phyloP scores from a whole-genome alignment of 176 grass and related monocot genomes.

The Metroxylon sagu region DNA sequence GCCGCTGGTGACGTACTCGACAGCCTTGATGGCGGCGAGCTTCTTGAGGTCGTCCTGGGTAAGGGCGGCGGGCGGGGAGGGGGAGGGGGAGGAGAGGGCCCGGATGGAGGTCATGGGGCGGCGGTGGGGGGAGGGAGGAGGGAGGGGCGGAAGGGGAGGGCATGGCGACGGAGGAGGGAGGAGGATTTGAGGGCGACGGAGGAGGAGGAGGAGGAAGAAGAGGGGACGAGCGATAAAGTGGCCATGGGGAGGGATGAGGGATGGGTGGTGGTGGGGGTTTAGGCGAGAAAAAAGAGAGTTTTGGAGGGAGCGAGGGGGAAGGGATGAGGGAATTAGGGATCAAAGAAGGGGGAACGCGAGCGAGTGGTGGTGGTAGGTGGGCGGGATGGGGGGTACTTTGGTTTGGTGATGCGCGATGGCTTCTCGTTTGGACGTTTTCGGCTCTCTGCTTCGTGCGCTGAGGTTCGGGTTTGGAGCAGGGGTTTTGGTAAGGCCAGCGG shows the following conservation, averaged over 20 bases:
- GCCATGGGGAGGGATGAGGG: background rate
- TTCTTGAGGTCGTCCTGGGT: slow-evolving; percentile 92
- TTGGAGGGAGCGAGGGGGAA: background rate
- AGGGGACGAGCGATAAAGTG: slow-evolving; percentile 12
- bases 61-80: slow-evolving; percentile 46
- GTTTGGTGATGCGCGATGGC: slow-evolving; percentile 16
- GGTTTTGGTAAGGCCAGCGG: no score
- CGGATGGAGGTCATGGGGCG: slow-evolving; percentile 3
- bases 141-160: slow-evolving; percentile 20
- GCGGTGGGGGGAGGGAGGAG: slow-evolving; percentile 15
- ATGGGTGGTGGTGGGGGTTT: background rate
- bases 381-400: no score
- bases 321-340: no score
- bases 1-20: slow-evolving; percentile 78
- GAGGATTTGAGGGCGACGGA: slow-evolving; percentile 15
- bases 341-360: no score
- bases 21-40: slow-evolving; percentile 80
- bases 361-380: no score
- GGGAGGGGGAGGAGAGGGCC: slow-evolving; percentile 4
- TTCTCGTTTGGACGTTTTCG: no score
- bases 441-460: no score
- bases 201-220: background rate
- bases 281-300: background rate
- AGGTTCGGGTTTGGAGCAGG: no score
- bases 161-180: slow-evolving; percentile 3